phyloP scores from a whole-genome alignment of 73 alveolate genomes.

The Paramecium primaurelia region DNA sequence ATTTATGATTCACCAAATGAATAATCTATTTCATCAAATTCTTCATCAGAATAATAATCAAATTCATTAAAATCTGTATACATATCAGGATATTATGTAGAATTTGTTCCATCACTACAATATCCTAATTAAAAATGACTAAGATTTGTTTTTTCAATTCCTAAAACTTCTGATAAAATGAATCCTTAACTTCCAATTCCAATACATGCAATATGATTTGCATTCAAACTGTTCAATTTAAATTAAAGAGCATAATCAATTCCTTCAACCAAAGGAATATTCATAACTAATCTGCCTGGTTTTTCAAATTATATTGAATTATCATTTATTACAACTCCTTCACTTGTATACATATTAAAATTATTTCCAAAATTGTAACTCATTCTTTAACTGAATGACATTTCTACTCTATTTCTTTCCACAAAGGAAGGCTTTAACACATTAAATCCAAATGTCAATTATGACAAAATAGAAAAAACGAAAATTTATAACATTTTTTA shows the following conservation, averaged over 20 bases:
- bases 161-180: constrained; percentile 20
- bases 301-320: background rate
- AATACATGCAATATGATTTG: constrained; percentile 26
- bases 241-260: background rate
- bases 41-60: constrained; percentile 31
- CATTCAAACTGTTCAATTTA: constrained; percentile 1
- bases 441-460: background rate
- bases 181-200: constrained; percentile 48
- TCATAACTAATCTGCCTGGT: constrained; percentile 37
- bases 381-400: constrained; percentile 15
- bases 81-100: constrained; percentile 32
- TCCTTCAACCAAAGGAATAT: constrained; percentile 14
- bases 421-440: background rate
- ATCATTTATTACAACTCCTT: background rate
- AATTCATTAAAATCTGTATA: constrained; percentile 40
- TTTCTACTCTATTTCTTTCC: constrained; percentile 5
- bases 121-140: constrained; percentile 43
- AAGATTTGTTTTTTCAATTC: background rate
- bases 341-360: background rate
- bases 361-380: background rate
- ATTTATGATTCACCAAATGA: constrained; percentile 9
- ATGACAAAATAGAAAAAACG: constrained; percentile 10
- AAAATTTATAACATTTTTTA: background rate
- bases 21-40: constrained; percentile 45
- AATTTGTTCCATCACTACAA: constrained; percentile 43